phyloP scores from a whole-genome alignment of 768 basidiomycete species.

The Boletus speciosus region DNA sequence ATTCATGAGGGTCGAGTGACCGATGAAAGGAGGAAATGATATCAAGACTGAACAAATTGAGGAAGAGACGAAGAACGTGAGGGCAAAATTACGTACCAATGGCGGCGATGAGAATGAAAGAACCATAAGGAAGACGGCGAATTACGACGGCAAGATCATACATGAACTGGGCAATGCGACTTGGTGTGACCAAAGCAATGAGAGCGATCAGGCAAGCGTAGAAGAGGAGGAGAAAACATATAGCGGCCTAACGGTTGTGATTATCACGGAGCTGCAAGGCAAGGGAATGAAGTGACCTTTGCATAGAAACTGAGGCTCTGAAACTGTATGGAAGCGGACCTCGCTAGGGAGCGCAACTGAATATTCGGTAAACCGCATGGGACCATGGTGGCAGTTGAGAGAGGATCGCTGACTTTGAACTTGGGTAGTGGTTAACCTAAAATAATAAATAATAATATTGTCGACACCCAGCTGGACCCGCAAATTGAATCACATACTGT shows the following conservation, averaged over 20 bases:
- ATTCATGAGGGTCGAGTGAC: slow-evolving; percentile 38
- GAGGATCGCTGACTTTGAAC: slow-evolving; percentile 11
- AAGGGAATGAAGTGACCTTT: slow-evolving; percentile 41
- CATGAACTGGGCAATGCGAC: slow-evolving; percentile 62
- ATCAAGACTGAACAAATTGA: slow-evolving; percentile 21
- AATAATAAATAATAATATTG: slow-evolving; percentile 8
- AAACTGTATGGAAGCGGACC: slow-evolving; percentile 40
- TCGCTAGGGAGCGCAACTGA: slow-evolving; percentile 28
- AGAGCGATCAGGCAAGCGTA: slow-evolving; percentile 45
- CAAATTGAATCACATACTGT: background rate
- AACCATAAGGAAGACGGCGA: slow-evolving; percentile 57
- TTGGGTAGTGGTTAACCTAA: background rate
- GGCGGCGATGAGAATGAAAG: slow-evolving; percentile 48
- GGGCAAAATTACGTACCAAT: slow-evolving; percentile 55
- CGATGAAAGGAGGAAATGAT: slow-evolving; percentile 34
- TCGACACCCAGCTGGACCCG: slow-evolving; percentile 2
- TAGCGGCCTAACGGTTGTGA: slow-evolving; percentile 37
- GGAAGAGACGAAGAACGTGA: slow-evolving; percentile 48
- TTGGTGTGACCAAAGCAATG: slow-evolving; percentile 55
- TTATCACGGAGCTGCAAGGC: slow-evolving; percentile 8
- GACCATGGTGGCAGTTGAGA: background rate
- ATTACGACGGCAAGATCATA: slow-evolving; percentile 67
- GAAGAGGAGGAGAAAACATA: slow-evolving; percentile 58
- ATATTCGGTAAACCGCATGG: background rate
- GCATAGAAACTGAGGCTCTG: slow-evolving; percentile 46